Evolutionary conservation across 1,284 basidiomycete species (phyloP), one percentile per base, ranked within the genome.

Genomic region (Pyrrhoderma noxium): DNA sequence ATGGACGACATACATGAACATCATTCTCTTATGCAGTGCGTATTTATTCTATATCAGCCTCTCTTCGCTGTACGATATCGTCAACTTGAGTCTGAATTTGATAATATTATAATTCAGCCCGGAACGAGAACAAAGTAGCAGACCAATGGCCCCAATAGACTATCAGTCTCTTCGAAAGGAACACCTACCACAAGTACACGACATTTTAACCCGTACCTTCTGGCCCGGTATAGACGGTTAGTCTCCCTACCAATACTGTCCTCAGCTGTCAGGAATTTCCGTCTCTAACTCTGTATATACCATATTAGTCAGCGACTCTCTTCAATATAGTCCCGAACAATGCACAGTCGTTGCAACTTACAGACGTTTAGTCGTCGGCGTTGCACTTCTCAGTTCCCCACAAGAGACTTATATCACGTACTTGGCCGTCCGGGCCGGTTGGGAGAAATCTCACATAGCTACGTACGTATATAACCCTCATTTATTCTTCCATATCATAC

Each of bases 341-440:
- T 85, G 78, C 49, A 89, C 85, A 0, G 70, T 89, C 25, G 67
- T 89, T 16, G 86, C 83, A 5, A 73, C 68, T 45, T 87, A 88
- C 66, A 82, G 79, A 51, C 71, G 72, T 47, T 68, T 88, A 16
- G 83, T 89, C 8, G 74, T 89, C 14, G 87, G 86, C n/a, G 75
- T 76, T 11, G 85, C 82, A 0, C 76, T 89, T 51, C 65, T 88
- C 49, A 86, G 80, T 62, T 87, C 83, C n/a, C 86, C 86, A 0
- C 75, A 76, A 49, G 83, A 87, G 61, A 81, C 83, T 2, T 89
- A 89, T 59, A 85, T 89, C 51, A 88, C 85, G 3, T 89, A 87
- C 57, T 72, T 89, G 8, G 81, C 73, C 34, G 85, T 89, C 38
- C 78, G 75, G 57, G 71, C 80, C 9, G 85, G 87, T 2, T 89